Evolutionary conservation across 1,284 basidiomycete genomes (phyloP).

Genomic region (Puccinia horiana): DNA sequence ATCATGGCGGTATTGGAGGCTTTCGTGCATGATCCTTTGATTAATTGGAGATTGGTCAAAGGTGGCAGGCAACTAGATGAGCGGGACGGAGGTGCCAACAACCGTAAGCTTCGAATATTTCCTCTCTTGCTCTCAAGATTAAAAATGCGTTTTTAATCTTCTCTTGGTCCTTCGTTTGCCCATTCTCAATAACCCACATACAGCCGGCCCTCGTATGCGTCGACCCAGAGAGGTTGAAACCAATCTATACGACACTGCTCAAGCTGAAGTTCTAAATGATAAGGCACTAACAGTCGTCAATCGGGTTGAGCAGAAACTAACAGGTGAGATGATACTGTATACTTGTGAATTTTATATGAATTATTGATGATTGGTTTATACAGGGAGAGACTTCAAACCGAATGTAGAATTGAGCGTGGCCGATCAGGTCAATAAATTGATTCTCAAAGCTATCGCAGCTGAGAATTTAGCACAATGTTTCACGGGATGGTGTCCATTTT

Average conservation of each 20-base stretch:
- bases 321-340: constrained; percentile 63
- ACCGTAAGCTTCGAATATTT: constrained; percentile 53
- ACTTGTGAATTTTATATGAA: constrained; percentile 1
- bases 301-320: constrained; percentile 88
- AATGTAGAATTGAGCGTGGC: constrained; percentile 71
- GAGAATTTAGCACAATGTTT: constrained; percentile 95
- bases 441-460: constrained; percentile 82
- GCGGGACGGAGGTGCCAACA: constrained; percentile 50
- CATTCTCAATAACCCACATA: not conserved
- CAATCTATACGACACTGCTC: constrained; percentile 53
- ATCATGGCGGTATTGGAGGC: constrained; percentile 95
- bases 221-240: constrained; percentile 55
- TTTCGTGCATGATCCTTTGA: constrained; percentile 67
- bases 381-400: constrained; percentile 86
- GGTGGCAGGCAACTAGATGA: constrained; percentile 54
- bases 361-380: constrained; percentile 18
- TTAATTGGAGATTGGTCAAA: constrained; percentile 64
- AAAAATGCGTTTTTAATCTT: not conserved
- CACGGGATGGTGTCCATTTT: constrained; percentile 75
- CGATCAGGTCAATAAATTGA: constrained; percentile 77
- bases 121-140: not conserved
- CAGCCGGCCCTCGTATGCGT: constrained; percentile 49
- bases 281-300: constrained; percentile 86
- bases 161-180: not conserved
- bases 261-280: constrained; percentile 81